Evolutionary conservation across 176 grass and related monocot genomes (phyloP), one percentile per base, ranked within the genome.

Genomic region (Aegilops bicornis): DNA sequence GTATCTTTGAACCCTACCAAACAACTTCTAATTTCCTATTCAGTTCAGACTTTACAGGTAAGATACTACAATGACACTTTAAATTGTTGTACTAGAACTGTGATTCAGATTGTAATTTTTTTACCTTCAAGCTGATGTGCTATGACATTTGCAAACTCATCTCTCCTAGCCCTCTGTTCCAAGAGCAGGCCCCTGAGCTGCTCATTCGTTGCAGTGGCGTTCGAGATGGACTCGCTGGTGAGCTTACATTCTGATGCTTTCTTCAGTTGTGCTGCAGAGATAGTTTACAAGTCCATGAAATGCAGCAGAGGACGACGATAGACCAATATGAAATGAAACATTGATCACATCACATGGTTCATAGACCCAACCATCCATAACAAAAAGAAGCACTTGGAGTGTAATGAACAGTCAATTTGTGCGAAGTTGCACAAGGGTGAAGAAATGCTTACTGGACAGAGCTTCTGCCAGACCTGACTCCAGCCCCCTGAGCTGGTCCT

Each of bases 111-210:
- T 45, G 3, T 37, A 37, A 5, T 59, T 0, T 24, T 13, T 17
- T 88, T 88, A 98, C 96, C 82, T 77, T 84, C 4, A 32, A 79
- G 64, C 78, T 87, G 87, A 78, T 83, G 75, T 69, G 93, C 88
- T 77, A 96, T 80, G 75, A 68, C 78, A 37, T 79, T 69, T 15
- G 45, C 64, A 88, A 79, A 89, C 60, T 90, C 87, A 79, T 96
- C 90, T 65, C 80, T 91, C 37, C 69, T 92, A 65, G 66, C 84
- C 78, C 79, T 91, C 35, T 83, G 86, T 50, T 94, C 92, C 64
- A 39, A 32, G 79, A 94, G 5, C 59, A 88, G 84, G 65, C 45
- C 74, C 29, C 87, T 92, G 76, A 96, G 87, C 80, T 94, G 84
- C 40, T 98, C 92, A n/a, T 86, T 85, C 24, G 83, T 92, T 32